These are phyloP conservation scores for Tremella mesenterica DNA, from an alignment of 768 basidiomycete genomes.

Conservation along the genomic window DNA sequence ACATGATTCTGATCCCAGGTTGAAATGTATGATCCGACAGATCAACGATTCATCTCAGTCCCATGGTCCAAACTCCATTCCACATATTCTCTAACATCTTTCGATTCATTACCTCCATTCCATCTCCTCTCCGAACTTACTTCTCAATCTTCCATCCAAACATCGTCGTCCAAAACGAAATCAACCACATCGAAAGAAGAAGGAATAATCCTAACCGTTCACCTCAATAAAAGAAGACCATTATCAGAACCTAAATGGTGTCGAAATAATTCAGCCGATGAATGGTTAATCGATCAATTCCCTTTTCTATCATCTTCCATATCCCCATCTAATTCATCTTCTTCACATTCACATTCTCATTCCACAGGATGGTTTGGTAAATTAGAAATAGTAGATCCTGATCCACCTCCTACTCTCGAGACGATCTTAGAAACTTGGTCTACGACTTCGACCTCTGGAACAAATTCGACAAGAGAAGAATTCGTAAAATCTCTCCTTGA, in stretches of 20 bases:
- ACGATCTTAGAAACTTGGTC: slow-evolving; percentile 86
- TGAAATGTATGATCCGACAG: slow-evolving; percentile 38
- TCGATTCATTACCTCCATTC: too few species aligned
- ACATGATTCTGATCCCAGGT: slow-evolving; percentile 24
- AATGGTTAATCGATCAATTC: slow-evolving; percentile 54
- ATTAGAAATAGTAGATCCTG: slow-evolving; percentile 83
- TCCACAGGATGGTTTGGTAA: slow-evolving; percentile 72
- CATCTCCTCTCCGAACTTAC: slow-evolving; percentile 5
- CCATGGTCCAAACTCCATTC: slow-evolving; percentile 17
- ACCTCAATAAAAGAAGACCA: slow-evolving; percentile 79
- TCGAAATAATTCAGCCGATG: slow-evolving; percentile 84
- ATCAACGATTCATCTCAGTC: slow-evolving; percentile 39
- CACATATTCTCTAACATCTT: too few species aligned
- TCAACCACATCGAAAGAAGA: not conserved
- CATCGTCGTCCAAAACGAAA: slow-evolving; percentile 2
- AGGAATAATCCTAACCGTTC: slow-evolving; percentile 26
- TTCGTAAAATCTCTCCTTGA: slow-evolving; percentile 84
- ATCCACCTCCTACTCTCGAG: slow-evolving; percentile 86
- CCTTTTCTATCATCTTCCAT: slow-evolving; percentile 11
- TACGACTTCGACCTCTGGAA: slow-evolving; percentile 68
- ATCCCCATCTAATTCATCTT: too few species aligned
- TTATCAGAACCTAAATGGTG: slow-evolving; percentile 96
- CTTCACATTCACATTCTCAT: too few species aligned
- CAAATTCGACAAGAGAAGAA: slow-evolving; percentile 64
- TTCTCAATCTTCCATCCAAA: slow-evolving; percentile 2